These are phyloP conservation scores for Candida sanyiensis DNA, from an alignment of 805 yeast species.

Conservation along the genomic window DNA sequence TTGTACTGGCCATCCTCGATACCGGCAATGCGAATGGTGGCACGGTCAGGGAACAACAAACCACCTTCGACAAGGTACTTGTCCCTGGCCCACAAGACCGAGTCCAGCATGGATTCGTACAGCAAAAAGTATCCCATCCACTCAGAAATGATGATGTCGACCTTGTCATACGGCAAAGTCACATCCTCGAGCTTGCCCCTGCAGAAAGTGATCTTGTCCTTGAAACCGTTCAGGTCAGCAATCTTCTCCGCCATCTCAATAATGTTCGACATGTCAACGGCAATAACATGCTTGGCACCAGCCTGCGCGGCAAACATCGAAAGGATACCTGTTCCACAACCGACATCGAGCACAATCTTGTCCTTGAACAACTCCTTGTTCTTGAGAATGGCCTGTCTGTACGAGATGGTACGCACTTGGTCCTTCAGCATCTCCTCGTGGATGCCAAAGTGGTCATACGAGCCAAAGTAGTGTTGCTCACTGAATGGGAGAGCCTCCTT, in stretches of 20 bases:
- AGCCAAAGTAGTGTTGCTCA: constrained; percentile 91
- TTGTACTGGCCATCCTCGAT: constrained; percentile 91
- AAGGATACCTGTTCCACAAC: constrained; percentile 97
- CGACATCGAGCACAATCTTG: constrained; percentile 93
- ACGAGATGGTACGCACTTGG: constrained; percentile 83
- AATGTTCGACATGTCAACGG: constrained; percentile 95
- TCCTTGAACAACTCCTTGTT: constrained; percentile 86
- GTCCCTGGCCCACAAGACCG: constrained; percentile 92
- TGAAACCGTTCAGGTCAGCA: constrained; percentile 74
- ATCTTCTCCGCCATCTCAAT: constrained; percentile 94
- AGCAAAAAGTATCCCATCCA: constrained; percentile 99
- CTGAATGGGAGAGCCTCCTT: constrained; percentile 55
- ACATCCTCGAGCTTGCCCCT: constrained; percentile 96
- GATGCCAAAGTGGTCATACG: constrained; percentile 95
- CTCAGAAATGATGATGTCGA: constrained; percentile 92
- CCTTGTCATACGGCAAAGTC: constrained; percentile 74
- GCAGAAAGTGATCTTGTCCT: constrained; percentile 78
- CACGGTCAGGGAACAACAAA: constrained; percentile 89
- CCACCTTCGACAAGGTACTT: constrained; percentile 75
- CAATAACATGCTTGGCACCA: constrained; percentile 98
- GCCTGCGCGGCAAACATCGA: constrained; percentile 98
- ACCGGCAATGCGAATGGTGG: constrained; percentile 83
- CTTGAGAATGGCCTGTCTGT: constrained; percentile 86
- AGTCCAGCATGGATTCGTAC: constrained; percentile 96
- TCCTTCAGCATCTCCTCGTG: constrained; percentile 99